Evolutionary conservation across 495 filamentous ascomycete genomes (phyloP), one percentile per base, ranked within the genome.

Genomic region (Chaetomidium leptoderma): DNA sequence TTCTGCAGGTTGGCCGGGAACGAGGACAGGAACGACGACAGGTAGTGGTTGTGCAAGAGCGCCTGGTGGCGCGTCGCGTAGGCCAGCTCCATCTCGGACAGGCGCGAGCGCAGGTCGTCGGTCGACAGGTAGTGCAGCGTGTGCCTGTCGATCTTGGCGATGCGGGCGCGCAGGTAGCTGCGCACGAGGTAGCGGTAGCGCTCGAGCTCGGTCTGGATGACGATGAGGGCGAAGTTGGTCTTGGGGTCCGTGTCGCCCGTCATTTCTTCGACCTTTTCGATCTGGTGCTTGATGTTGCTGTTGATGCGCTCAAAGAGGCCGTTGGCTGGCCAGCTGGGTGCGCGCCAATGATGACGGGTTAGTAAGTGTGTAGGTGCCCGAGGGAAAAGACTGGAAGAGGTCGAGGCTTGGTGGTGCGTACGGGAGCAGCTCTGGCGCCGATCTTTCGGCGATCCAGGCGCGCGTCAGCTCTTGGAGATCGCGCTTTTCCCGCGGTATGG

Each of bases 161-260:
- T 84, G 29, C 93, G 79, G n/a, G 87, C 82, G 46, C 93, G 81
- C 40, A 97, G 77, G 58, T 90, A 86, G n/a, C 85, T 87, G 56
- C 93, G 84, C 35, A 97, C 78, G 35, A 97, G 78, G 67, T 87
- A 97, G 76, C 95, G 95, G 71, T 87, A 92, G 37, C 93, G 78
- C 70, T 96, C 89, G 48, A 97, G 84, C 77, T 98, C 93, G 26
- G 95, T 97, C 77, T 98, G 93, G 55, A 97, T 84, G 60, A 98
- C 86, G 45, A 97, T 95, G 62, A 97, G 86, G 60, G 81, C 83
- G 69, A 98, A 95, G 71, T 95, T 96, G 55, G 89, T 84, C 64
- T 86, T 91, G 11, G 91, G 86, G 65, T 93, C 90, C 78, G 91
- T 81, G 63, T 86, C 82, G 57, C 83, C 87, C 37, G 87, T 90